Base-by-base conservation (phyloP, 305 asterid species). In the Stenogyne calaminthoides region DNA sequence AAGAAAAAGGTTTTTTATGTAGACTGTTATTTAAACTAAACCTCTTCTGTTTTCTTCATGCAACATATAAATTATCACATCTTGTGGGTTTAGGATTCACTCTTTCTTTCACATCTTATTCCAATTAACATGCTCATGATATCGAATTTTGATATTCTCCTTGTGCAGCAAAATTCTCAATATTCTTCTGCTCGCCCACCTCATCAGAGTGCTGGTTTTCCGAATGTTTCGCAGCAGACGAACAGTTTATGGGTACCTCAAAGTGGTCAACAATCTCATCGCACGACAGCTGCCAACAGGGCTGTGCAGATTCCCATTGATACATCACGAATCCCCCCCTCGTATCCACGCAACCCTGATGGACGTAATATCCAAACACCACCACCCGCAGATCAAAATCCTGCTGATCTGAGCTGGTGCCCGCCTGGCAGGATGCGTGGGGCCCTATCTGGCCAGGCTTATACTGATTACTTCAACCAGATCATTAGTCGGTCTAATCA, bases 341-440 rank as follows among this genome's bases (percentile, higher is more conserved):
- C 83, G 19, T 68, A 55, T 71, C 6, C 87, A 37, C 70, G 72
- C 71, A 82, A 67, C 74, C 37, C 75, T 6, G 81, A 73, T 55
- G 74, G 63, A 12, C 71, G 64, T 27, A 77, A 69, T 64, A 74
- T 74, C 37, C 55, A 82, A 4, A 32, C 40, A 40, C 69, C 76
- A 7, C 82, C 12, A n/a, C 81, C 12, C 9, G 78, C 77, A 29
- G 84, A 76, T 40, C 90, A 78, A 72, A 82, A 58, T 73, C 60
- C 83, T 60, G 64, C 81, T 18, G 92, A 89, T 36, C 76, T 51
- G 76, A 83, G 81, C 77, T 91, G 97, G 98, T 88, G 96, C 10
- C 98, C 97, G 11, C 72, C 85, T 18, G 88, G 67, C 49, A 88
- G 98, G 51, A 93, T 93, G 98, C 96, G 98, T 63, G 98, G 98